phyloP scores from a whole-genome alignment of 2,329 filamentous ascomycete species.

The Aschersonia sp. region DNA sequence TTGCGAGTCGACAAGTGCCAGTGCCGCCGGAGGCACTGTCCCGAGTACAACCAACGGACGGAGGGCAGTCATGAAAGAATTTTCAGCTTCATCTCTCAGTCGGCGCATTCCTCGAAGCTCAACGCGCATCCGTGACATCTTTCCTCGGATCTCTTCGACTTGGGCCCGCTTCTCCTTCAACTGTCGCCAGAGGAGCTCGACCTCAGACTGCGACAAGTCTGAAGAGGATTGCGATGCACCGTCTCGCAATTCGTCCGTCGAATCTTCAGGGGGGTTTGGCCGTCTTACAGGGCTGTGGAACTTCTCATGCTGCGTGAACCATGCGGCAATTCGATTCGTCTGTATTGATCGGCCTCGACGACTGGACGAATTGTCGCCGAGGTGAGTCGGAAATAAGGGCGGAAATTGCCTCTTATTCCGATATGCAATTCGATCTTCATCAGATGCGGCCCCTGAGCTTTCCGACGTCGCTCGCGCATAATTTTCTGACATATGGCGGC shows the following conservation, averaged over 20 bases:
- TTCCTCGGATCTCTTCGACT: conserved; percentile 13
- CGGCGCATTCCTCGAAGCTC: conserved; percentile 16
- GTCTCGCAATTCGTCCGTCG: conserved; percentile 1
- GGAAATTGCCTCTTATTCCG: conserved; percentile 17
- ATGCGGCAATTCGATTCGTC: conserved; percentile 18
- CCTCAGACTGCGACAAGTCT: conserved; percentile 13
- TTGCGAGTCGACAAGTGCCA: conserved; percentile 12
- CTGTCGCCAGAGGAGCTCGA: conserved; percentile 20
- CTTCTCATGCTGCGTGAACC: conserved; percentile 18
- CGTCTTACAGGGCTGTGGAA: conserved; percentile 10
- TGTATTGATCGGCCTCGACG: conserved; percentile 12
- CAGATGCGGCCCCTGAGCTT: conserved; percentile 11
- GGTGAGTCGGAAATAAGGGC: conserved; percentile 15
- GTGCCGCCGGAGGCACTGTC: conserved; percentile 6
- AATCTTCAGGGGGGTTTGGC: conserved; percentile 3
- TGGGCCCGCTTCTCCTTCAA: conserved; percentile 18
- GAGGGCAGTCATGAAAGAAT: conserved; percentile 23
- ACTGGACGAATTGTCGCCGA: conserved; percentile 8
- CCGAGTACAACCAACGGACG: conserved; percentile 16
- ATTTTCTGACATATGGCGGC: too few species aligned
- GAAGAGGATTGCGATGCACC: neutral
- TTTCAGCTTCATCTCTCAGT: conserved; percentile 21
- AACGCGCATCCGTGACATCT: conserved; percentile 18
- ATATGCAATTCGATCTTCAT: conserved; percentile 14
- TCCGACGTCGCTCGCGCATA: neutral